Percentiles rank a stretch among this genome's conserved stretches.
These are phyloP conservation scores for Cladophialophora immunda DNA, from an alignment of 2,329 filamentous ascomycete species.

Conservation along the genomic window DNA sequence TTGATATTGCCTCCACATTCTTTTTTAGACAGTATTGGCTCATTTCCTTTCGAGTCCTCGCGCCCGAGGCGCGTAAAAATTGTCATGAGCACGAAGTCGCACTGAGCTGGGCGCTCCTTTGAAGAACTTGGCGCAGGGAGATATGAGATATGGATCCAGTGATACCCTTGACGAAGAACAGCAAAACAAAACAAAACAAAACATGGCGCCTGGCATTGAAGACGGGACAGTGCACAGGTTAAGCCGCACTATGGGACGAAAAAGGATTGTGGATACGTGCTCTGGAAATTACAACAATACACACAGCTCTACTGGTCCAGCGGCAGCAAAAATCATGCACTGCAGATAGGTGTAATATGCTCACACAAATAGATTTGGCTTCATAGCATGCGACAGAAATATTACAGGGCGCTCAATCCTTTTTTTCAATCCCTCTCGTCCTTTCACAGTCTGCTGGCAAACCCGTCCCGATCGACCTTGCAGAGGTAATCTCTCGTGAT, in stretches of 20 bases:
- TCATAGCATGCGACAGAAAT: too few species aligned
- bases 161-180: not conserved
- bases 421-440: not conserved
- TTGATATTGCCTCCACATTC: not conserved
- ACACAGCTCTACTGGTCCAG: not conserved
- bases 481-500: conserved; percentile 49
- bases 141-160: not conserved
- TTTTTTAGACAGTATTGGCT: not conserved
- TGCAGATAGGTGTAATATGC: too few species aligned
- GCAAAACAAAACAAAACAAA: not conserved
- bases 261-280: not conserved
- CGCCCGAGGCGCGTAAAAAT: not conserved
- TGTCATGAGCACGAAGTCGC: not conserved
- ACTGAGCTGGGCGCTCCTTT: not conserved
- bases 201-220: not conserved
- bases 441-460: conserved; percentile 41
- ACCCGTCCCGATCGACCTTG: conserved; percentile 47
- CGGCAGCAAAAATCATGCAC: not conserved
- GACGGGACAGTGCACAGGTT: not conserved
- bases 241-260: not conserved
- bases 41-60: not conserved
- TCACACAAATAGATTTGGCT: too few species aligned
- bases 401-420: not conserved
- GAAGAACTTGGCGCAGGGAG: not conserved
- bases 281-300: not conserved